Evolutionary conservation across 2,329 filamentous ascomycete species (phyloP).

Genomic region (Pseudogymnoascus sp.): DNA sequence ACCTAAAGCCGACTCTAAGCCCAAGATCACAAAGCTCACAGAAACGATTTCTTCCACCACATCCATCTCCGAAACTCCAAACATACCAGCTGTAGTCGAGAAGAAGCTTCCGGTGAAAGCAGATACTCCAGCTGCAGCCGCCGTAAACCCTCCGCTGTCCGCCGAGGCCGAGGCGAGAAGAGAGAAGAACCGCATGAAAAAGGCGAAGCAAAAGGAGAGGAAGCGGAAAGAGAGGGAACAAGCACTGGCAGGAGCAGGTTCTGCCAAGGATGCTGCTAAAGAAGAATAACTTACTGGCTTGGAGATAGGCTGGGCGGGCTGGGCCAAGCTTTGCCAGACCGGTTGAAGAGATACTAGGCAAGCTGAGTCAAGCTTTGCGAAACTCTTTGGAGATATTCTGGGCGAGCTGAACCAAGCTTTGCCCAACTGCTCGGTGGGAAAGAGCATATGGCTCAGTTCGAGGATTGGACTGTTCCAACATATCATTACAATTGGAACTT

Average conservation of each 20-base stretch:
- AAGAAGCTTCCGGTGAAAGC: background rate
- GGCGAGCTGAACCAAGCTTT: background rate
- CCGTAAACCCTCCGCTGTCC: background rate
- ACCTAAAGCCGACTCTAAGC: background rate
- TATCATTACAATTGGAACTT: background rate
- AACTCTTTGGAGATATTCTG: background rate
- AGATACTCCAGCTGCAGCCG: background rate
- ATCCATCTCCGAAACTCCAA: background rate
- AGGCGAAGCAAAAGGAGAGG: slow-evolving; percentile 29
- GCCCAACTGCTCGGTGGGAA: background rate
- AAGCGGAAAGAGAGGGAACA: slow-evolving; percentile 22
- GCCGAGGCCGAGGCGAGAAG: background rate
- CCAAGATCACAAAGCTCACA: background rate
- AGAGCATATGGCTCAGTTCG: background rate
- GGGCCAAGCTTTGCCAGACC: background rate
- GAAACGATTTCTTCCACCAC: background rate
- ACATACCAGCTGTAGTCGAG: background rate
- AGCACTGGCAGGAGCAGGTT: background rate
- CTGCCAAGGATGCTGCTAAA: background rate
- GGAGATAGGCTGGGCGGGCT: background rate
- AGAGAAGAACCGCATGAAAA: slow-evolving; percentile 13
- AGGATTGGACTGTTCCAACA: background rate
- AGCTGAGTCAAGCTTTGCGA: background rate
- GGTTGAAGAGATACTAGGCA: background rate
- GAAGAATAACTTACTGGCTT: background rate